These are phyloP conservation scores for Odonthalia washingtoniensis DNA, from an alignment of 31 red algal species.

Conservation along the genomic window DNA sequence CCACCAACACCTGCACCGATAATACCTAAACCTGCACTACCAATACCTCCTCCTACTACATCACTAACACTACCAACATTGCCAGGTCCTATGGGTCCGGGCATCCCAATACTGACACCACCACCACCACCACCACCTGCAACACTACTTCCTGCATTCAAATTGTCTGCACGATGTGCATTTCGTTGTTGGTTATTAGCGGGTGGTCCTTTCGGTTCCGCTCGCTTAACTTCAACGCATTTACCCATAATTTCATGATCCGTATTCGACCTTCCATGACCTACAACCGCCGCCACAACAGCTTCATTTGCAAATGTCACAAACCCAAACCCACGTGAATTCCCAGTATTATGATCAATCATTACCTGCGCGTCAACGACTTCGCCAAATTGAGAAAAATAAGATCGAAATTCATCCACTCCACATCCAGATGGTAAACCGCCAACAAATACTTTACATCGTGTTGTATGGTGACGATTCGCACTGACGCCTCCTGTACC, in stretches of 20 bases:
- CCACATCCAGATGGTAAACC: conserved; percentile 93
- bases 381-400: conserved; percentile 92
- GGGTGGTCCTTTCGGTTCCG: conserved; percentile 73
- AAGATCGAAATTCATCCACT: conserved; percentile 80
- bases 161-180: conserved; percentile 56
- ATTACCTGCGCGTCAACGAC: conserved; percentile 87
- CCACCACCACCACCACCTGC: conserved; percentile 65
- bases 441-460: conserved; percentile 94
- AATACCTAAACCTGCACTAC: no score
- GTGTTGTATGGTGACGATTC: neutral
- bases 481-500: neutral
- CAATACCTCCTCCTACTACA: no score
- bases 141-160: conserved; percentile 55
- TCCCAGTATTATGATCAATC: conserved; percentile 89
- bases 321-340: conserved; percentile 98
- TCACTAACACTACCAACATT: neutral
- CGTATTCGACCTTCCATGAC: conserved; percentile 63
- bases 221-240: conserved; percentile 90
- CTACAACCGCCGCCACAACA: conserved; percentile 72
- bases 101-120: conserved; percentile 12
- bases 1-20: no score
- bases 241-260: conserved; percentile 94
- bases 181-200: conserved; percentile 32
- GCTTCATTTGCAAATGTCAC: conserved; percentile 87
- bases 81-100: neutral